phyloP scores from a whole-genome alignment of 2,329 filamentous ascomycete species.

The Exophiala sideris region DNA sequence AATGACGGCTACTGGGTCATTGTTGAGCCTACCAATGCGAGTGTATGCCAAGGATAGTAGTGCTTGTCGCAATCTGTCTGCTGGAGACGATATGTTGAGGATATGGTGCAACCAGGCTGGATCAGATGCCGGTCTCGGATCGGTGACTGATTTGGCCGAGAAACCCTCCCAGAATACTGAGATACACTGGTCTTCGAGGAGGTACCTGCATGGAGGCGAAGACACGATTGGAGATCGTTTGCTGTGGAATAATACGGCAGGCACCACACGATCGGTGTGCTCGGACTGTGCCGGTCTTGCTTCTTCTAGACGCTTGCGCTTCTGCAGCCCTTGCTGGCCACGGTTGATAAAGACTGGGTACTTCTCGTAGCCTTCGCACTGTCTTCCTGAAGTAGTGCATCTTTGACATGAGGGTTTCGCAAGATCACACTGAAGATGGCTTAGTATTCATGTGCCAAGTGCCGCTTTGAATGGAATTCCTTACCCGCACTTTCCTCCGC shows the following conservation, averaged over 20 bases:
- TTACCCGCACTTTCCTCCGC: slow-evolving; percentile 11
- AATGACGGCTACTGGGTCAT: background rate
- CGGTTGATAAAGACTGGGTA: slow-evolving; percentile 18
- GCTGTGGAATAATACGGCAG: background rate
- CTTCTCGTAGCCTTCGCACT: slow-evolving; percentile 13
- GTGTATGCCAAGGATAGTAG: slow-evolving; percentile 8
- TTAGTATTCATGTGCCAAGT: background rate
- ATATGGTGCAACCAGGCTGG: slow-evolving; percentile 6
- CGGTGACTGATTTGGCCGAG: background rate
- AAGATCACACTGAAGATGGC: slow-evolving; percentile 11
- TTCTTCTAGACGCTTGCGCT: slow-evolving; percentile 10
- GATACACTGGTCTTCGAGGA: slow-evolving; percentile 7
- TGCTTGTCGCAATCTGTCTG: slow-evolving; percentile 1
- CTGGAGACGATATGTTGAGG: background rate
- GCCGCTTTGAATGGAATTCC: background rate
- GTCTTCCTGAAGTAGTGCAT: slow-evolving; percentile 1
- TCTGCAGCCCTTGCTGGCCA: slow-evolving; percentile 8
- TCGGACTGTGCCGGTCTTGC: background rate
- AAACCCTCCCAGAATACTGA: slow-evolving; percentile 11
- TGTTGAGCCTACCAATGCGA: slow-evolving; percentile 2
- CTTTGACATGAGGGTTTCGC: slow-evolving; percentile 5
- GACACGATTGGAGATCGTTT: background rate
- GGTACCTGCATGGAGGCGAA: background rate
- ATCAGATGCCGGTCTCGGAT: background rate
- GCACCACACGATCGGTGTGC: background rate